Base-by-base conservation (phyloP, 2,329 filamentous ascomycete species). In the Nothophoma quercina region DNA sequence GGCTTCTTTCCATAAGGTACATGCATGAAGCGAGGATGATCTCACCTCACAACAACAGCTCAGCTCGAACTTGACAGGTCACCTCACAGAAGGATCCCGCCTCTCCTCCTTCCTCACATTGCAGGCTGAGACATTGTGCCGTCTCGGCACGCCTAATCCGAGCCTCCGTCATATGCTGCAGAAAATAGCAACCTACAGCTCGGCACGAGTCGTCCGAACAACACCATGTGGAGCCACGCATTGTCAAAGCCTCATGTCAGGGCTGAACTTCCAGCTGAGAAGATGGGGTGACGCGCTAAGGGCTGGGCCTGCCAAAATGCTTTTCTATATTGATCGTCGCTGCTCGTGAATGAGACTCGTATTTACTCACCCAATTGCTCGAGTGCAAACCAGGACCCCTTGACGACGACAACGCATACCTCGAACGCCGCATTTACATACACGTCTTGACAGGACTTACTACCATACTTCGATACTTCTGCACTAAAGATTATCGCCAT, bases 221-320 rank as follows among this genome's bases (percentile, higher is more conserved):
- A 40, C 23, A 23, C 51, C 44, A 49, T 54, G 51, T 54, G 51
- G 51, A 48, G 45, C 51, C 44, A 44, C 44, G 28, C 51, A 54
- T 44, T 33, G 43, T 54, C 51, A 43, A 38, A 48, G 39, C 33
- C 44, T 48, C 43, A 26, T 41, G 49, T 13, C 35, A 51, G 34
- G 28, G 35, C 21, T 30, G 41, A 39, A 44, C 35, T 42, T 42
- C 41, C 19, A 22, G 12, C 19, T 26, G 25, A 19, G 30, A 32
- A 44, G 32, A 44, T 43, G 39, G 26, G 33, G 49, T 52, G 49
- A 46, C 9, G 19, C 42, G 25, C 42, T 42, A 52, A 26, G 43
- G 19, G n/a, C 19, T n/a, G 34, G 41, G 28, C 22, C 34, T 34
- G 22, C 40, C 12, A 30, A 28, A 32, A 34, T 4, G 12, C 26